Evolutionary conservation across 2,329 filamentous ascomycete species (phyloP).

Genomic region (Niveomyces coronatus): DNA sequence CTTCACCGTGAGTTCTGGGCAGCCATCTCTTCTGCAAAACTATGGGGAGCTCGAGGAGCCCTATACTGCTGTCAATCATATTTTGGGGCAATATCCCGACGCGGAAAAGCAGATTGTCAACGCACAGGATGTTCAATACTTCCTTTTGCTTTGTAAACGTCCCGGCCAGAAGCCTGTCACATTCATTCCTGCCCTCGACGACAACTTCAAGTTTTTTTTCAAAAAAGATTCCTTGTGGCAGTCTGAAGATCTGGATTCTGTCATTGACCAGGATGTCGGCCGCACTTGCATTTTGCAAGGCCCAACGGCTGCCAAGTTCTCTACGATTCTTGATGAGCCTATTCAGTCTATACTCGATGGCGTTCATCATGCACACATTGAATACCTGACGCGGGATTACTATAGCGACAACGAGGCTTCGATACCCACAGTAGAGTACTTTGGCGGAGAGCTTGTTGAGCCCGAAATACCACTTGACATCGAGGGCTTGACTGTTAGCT

Average conservation of each 20-base stretch:
- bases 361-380: slow-evolving; percentile 82
- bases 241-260: slow-evolving; percentile 92
- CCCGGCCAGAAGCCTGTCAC: slow-evolving; percentile 92
- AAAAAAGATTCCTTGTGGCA: slow-evolving; percentile 99
- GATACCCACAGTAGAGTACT: slow-evolving; percentile 87
- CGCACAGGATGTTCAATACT: slow-evolving; percentile 95
- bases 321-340: slow-evolving; percentile 81
- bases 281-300: slow-evolving; percentile 95
- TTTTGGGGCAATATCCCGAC: slow-evolving; percentile 76
- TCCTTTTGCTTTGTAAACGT: slow-evolving; percentile 83
- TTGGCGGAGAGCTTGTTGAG: slow-evolving; percentile 77
- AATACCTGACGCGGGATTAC: slow-evolving; percentile 64
- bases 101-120: slow-evolving; percentile 89
- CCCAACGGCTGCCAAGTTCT: slow-evolving; percentile 84
- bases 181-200: slow-evolving; percentile 90
- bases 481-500: slow-evolving; percentile 75
- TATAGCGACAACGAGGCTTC: slow-evolving; percentile 63
- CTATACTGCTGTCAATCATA: slow-evolving; percentile 64
- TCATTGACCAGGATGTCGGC: slow-evolving; percentile 91
- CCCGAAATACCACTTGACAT: slow-evolving; percentile 63
- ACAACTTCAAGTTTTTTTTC: slow-evolving; percentile 98
- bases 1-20: slow-evolving; percentile 63
- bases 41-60: slow-evolving; percentile 82
- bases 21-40: slow-evolving; percentile 76
- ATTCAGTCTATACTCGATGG: slow-evolving; percentile 89